Base-by-base conservation (phyloP, 257 asterid genomes). In the Buddleja alternifolia region DNA sequence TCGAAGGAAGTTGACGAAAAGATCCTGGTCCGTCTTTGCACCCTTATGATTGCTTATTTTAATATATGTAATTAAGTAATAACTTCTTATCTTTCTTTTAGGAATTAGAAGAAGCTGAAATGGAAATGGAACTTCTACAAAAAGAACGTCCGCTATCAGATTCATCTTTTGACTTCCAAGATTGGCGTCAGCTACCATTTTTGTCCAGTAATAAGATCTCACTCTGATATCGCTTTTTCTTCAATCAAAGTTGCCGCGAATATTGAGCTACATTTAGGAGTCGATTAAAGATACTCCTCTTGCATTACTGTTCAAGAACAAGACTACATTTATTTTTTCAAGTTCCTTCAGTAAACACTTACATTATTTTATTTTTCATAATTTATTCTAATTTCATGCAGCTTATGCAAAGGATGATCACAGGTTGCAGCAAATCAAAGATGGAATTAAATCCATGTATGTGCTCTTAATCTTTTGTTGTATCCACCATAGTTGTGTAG, bases 101-200 rank as follows among this genome's bases (percentile, higher is more conserved):
- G 99, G 99, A 94, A 77, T 68, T 89, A 64, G 99, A 94, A 84
- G 97, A 90, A 81, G 95, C 96, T 67, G 96, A 93, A 76, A 84
- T 89, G 63, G 99, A 93, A 82, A 75, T 90, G 91, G 97, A 93
- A 76, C 89, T 90, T 82, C 82, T 88, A 61, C 94, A 80, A 69
- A 78, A 60, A 66, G 97, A 93, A 81, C 74, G 34, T 57, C 84
- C 80, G 45, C 55, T 21, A 50, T 73, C 76, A 36, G 85, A 81
- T 75, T 78, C 82, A 52, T 77, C 86, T 56, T 73, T 69, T 46
- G 81, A 83, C 63, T 78, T 78, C 76, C 86, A 81, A 75, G 94
- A 85, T 70, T 77, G 78, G 83, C 82, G 67, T 50, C 89, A 62
- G 78, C 69, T 82, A 46, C 93, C 91, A 41, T 80, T 86, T 61